Evolutionary conservation across 2,329 filamentous ascomycete genomes (phyloP).

Genomic region (Exophiala sideris): DNA sequence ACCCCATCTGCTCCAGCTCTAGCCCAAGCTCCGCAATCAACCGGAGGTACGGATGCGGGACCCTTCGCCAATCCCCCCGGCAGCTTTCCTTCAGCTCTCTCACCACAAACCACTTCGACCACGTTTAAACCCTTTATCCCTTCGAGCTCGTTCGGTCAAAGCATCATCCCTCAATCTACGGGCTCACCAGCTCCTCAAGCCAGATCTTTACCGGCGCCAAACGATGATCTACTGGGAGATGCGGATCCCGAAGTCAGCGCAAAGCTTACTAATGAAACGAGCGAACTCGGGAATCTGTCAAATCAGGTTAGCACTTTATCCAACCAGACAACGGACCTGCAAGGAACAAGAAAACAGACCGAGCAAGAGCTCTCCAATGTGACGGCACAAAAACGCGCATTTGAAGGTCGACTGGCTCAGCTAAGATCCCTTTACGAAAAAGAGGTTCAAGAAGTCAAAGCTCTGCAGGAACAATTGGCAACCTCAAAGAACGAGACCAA

Average conservation of each 20-base stretch:
- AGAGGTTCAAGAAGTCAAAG: constrained; percentile 81
- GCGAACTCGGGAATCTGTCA: constrained; percentile 90
- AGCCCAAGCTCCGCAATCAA: constrained; percentile 62
- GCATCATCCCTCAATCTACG: constrained; percentile 71
- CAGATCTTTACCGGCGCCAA: constrained; percentile 48
- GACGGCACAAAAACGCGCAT: constrained; percentile 83
- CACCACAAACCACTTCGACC: constrained; percentile 35
- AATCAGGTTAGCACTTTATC: constrained; percentile 90
- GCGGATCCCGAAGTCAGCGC: constrained; percentile 84
- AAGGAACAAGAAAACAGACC: constrained; percentile 71
- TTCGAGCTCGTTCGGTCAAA: constrained; percentile 86
- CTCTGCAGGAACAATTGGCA: constrained; percentile 77
- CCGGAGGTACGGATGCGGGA: constrained; percentile 62
- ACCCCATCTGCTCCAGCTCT: constrained; percentile 47
- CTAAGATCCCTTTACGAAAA: constrained; percentile 87
- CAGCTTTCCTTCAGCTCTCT: constrained; percentile 29
- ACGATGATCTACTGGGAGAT: constrained; percentile 86
- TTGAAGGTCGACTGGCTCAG: constrained; percentile 83
- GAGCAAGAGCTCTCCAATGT: constrained; percentile 81
- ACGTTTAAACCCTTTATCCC: constrained; percentile 89
- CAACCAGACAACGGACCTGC: constrained; percentile 91
- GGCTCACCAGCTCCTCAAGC: constrained; percentile 52
- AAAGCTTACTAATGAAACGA: constrained; percentile 82
- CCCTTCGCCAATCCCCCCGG: constrained; percentile 53
- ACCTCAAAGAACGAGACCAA: constrained; percentile 74